These are phyloP conservation scores for Cyclotella atomus DNA, from an alignment of 108 stramenopile genomes.

Conservation along the genomic window DNA sequence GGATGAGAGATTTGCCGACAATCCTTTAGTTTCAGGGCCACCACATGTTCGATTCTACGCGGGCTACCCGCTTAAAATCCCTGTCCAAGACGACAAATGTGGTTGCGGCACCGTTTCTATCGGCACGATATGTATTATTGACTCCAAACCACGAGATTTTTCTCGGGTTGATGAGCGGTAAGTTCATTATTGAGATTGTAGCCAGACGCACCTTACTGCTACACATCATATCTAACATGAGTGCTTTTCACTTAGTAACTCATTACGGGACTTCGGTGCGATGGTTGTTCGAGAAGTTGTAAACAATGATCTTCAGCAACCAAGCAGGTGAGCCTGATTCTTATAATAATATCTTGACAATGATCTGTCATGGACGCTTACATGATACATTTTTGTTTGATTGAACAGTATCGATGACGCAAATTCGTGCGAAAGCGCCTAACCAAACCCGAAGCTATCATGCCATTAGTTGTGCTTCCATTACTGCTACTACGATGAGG, in stretches of 20 bases:
- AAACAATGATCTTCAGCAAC: slow-evolving; percentile 1
- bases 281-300: slow-evolving; percentile 16
- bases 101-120: slow-evolving; percentile 5
- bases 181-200: slow-evolving; percentile 1
- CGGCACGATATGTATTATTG: slow-evolving; percentile 56
- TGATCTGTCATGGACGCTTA: too few relatives aligned
- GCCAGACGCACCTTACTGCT: too few relatives aligned
- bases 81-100: not conserved
- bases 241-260: too few relatives aligned
- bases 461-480: too few relatives aligned
- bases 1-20: slow-evolving; percentile 74
- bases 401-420: not conserved
- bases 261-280: slow-evolving; percentile 13
- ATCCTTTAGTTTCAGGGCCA: slow-evolving; percentile 67
- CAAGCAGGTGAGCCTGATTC: not conserved
- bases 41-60: slow-evolving; percentile 81
- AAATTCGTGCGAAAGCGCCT: not conserved
- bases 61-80: slow-evolving; percentile 51
- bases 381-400: too few relatives aligned
- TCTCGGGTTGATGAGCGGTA: slow-evolving; percentile 4
- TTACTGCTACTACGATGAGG: too few relatives aligned
- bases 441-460: not conserved
- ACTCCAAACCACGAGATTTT: slow-evolving; percentile 39
- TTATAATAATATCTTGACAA: too few relatives aligned
- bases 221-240: too few relatives aligned